phyloP scores from a whole-genome alignment of 2,329 filamentous ascomycete species.

The Clonostachys sp. region DNA sequence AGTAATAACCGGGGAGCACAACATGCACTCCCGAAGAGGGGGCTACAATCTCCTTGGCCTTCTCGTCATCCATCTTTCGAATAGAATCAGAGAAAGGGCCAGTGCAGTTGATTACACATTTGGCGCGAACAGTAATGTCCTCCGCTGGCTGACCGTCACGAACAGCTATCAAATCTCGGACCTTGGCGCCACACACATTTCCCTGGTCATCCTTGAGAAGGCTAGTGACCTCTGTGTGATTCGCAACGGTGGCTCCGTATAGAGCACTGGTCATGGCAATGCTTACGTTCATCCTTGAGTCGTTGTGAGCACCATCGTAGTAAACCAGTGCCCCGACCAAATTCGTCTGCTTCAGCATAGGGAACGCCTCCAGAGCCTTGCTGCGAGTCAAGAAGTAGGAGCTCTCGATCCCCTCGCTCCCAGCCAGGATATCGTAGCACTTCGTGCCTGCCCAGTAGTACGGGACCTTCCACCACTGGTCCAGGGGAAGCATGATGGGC shows the following conservation, averaged over 20 bases:
- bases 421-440: conserved; percentile 79
- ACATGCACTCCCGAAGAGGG: conserved; percentile 84
- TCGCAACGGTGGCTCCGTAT: conserved; percentile 78
- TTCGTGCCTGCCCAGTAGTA: conserved; percentile 79
- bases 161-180: conserved; percentile 66
- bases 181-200: conserved; percentile 66
- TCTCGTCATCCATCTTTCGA: conserved; percentile 75
- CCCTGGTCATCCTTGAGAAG: conserved; percentile 72
- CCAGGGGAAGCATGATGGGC: conserved; percentile 71
- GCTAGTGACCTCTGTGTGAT: conserved; percentile 76
- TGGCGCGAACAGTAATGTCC: conserved; percentile 70
- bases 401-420: conserved; percentile 81
- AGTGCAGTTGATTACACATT: conserved; percentile 83
- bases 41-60: conserved; percentile 72
- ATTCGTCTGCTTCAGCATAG: conserved; percentile 78
- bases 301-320: conserved; percentile 89
- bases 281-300: conserved; percentile 88
- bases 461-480: conserved; percentile 73
- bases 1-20: conserved; percentile 83
- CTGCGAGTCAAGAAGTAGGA: conserved; percentile 85
- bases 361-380: conserved; percentile 82
- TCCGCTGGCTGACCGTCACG: conserved; percentile 53
- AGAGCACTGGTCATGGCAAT: conserved; percentile 85
- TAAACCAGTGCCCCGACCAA: conserved; percentile 81
- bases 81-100: conserved; percentile 85